Evolutionary conservation across 2,329 filamentous ascomycete species (phyloP).

Genomic region (Chaetomiaceae sp.): DNA sequence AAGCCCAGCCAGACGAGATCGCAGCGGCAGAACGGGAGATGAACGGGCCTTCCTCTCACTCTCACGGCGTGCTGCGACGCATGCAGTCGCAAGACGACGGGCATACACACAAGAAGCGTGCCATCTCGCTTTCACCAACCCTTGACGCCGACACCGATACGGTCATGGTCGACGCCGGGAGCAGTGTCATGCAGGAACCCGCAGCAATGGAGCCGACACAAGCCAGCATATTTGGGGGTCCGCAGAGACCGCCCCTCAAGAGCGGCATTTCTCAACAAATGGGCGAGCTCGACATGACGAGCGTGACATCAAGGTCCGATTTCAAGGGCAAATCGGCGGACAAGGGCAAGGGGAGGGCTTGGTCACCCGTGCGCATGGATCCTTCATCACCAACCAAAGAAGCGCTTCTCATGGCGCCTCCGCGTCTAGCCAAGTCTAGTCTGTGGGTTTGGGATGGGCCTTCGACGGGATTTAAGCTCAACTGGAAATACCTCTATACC

Average conservation of each 20-base stretch:
- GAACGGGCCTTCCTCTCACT: conserved; percentile 38
- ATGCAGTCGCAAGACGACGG: conserved; percentile 42
- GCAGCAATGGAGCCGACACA: conserved; percentile 23
- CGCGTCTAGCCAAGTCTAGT: conserved; percentile 39
- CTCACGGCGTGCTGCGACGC: conserved; percentile 37
- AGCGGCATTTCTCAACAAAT: conserved; percentile 24
- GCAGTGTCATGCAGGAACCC: conserved; percentile 25
- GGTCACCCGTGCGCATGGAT: conserved; percentile 11
- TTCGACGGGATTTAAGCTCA: conserved; percentile 58
- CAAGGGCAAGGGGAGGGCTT: conserved; percentile 34
- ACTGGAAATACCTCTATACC: conserved; percentile 91
- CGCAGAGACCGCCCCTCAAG: conserved; percentile 3
- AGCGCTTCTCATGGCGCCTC: conserved; percentile 23
- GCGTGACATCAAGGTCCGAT: conserved; percentile 30
- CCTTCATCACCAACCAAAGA: conserved; percentile 20
- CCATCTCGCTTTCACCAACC: conserved; percentile 38
- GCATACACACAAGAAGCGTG: conserved; percentile 51
- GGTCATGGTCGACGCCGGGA: conserved; percentile 35
- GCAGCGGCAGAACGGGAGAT: conserved; percentile 58
- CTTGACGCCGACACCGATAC: conserved; percentile 44
- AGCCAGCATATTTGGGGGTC: conserved; percentile 31
- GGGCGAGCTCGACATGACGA: conserved; percentile 34
- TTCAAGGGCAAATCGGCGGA: conserved; percentile 26
- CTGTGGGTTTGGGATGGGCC: conserved; percentile 48
- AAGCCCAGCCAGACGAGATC: conserved; percentile 62